Evolutionary conservation across 257 asterid genomes (phyloP).

Genomic region (Solanum medicagineum): DNA sequence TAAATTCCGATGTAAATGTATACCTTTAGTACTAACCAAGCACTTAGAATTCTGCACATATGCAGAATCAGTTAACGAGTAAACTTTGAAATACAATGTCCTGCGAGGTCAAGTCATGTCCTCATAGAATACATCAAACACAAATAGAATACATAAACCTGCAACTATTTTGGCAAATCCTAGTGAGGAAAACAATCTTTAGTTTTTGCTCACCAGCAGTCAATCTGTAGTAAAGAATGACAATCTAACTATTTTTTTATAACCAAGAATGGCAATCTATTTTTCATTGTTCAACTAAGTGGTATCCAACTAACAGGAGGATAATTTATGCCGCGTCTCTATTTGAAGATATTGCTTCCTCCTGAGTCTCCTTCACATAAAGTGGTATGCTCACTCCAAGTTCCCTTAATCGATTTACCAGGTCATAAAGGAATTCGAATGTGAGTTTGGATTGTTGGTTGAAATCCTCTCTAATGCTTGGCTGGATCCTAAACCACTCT

Average conservation of each 20-base stretch:
- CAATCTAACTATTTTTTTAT: not conserved
- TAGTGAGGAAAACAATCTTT: not conserved
- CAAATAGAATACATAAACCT: not conserved
- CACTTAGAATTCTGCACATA: not conserved
- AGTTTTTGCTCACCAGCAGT: not conserved
- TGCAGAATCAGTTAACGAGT: not conserved
- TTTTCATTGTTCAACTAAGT: not conserved
- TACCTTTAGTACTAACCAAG: not conserved
- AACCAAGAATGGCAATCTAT: not conserved
- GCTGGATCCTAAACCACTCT: slow-evolving; percentile 78
- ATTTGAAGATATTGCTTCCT: slow-evolving; percentile 1
- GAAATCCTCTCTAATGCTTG: slow-evolving; percentile 58
- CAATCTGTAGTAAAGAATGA: not conserved
- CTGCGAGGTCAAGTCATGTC: not conserved
- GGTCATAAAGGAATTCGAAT: slow-evolving; percentile 56
- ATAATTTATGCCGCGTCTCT: slow-evolving; percentile 13
- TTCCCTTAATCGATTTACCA: slow-evolving; percentile 59
- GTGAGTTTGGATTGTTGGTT: slow-evolving; percentile 58
- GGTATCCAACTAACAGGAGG: not conserved
- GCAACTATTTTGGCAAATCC: not conserved
- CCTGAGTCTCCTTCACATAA: slow-evolving; percentile 22
- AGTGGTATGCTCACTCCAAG: slow-evolving; percentile 65
- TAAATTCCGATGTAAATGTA: no score
- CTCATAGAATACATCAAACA: not conserved
- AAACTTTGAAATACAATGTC: not conserved